Evolutionary conservation across 2,329 filamentous ascomycete genomes (phyloP).

Genomic region (Fusarium bulbicola): DNA sequence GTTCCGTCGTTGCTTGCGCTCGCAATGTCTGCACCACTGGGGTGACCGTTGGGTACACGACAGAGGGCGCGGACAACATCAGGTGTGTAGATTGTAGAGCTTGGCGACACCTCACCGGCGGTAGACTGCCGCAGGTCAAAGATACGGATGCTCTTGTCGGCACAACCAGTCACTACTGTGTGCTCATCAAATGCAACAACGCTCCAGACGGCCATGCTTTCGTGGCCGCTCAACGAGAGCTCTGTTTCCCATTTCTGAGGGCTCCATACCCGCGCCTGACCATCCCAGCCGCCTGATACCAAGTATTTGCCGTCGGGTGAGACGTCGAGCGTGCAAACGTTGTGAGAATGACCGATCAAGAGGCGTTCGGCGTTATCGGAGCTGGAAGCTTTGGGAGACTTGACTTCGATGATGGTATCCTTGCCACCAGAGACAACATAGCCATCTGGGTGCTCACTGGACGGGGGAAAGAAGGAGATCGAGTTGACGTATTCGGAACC

Average conservation of each 20-base stretch:
- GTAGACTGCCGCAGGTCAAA: slow-evolving; percentile 76
- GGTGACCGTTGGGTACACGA: slow-evolving; percentile 77
- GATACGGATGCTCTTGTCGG: slow-evolving; percentile 88
- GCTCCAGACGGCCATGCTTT: slow-evolving; percentile 84
- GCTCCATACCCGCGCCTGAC: slow-evolving; percentile 85
- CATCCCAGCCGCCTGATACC: slow-evolving; percentile 95
- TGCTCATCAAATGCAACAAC: slow-evolving; percentile 83
- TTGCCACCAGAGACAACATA: slow-evolving; percentile 88
- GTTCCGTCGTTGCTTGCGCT: slow-evolving; percentile 93
- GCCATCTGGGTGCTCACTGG: slow-evolving; percentile 75
- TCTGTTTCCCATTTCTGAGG: slow-evolving; percentile 86
- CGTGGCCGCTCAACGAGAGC: slow-evolving; percentile 76
- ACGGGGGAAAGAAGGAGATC: slow-evolving; percentile 78
- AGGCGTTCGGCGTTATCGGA: slow-evolving; percentile 85
- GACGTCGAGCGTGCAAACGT: slow-evolving; percentile 87
- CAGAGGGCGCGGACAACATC: slow-evolving; percentile 92
- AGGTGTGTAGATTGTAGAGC: slow-evolving; percentile 68
- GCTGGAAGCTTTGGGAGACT: slow-evolving; percentile 72
- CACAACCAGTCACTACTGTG: slow-evolving; percentile 89
- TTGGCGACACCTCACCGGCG: slow-evolving; percentile 60
- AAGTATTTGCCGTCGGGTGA: slow-evolving; percentile 76
- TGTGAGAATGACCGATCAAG: slow-evolving; percentile 85
- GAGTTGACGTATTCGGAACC: slow-evolving; percentile 90
- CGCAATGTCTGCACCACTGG: slow-evolving; percentile 89
- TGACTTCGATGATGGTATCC: slow-evolving; percentile 92